phyloP scores from a whole-genome alignment of 768 basidiomycete genomes.

The Trametes gibbosa region DNA sequence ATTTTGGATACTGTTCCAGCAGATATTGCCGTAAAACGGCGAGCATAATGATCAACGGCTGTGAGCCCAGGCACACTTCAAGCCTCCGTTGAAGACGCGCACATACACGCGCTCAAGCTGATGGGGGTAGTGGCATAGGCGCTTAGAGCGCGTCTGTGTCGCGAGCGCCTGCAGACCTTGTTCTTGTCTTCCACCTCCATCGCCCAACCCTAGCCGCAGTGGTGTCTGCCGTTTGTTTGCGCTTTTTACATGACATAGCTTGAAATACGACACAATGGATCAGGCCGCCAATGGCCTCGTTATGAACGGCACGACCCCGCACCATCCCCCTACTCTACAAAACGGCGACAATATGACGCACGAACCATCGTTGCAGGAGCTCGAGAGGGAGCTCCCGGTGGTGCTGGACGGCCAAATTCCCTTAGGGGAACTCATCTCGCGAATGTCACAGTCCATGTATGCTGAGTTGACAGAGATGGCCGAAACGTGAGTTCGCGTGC shows the following conservation, averaged over 20 bases:
- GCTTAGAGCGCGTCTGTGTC: neutral
- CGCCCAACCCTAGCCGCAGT: neutral
- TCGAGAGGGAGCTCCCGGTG: constrained; percentile 72
- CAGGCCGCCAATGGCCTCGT: constrained; percentile 16
- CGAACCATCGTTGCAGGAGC: constrained; percentile 47
- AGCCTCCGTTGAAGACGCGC: no score
- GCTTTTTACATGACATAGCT: constrained; percentile 9
- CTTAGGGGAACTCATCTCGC: constrained; percentile 70
- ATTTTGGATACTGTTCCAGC: no score
- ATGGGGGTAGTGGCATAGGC: no score
- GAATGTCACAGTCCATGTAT: constrained; percentile 76
- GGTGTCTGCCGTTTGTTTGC: neutral
- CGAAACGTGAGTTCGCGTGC: constrained; percentile 65
- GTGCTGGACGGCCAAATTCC: constrained; percentile 73
- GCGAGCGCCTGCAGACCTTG: neutral
- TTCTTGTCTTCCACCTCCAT: constrained; percentile 2
- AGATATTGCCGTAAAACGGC: no score
- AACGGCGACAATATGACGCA: constrained; percentile 19
- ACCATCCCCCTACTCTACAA: neutral
- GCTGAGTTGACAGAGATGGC: constrained; percentile 79
- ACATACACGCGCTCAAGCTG: no score
- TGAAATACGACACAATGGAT: constrained; percentile 10
- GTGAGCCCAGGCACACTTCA: no score
- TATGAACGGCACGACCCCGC: constrained; percentile 6
- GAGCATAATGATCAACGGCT: no score